Evolutionary conservation across 2,329 filamentous ascomycete genomes (phyloP).

Genomic region (Zarea fungicola): DNA sequence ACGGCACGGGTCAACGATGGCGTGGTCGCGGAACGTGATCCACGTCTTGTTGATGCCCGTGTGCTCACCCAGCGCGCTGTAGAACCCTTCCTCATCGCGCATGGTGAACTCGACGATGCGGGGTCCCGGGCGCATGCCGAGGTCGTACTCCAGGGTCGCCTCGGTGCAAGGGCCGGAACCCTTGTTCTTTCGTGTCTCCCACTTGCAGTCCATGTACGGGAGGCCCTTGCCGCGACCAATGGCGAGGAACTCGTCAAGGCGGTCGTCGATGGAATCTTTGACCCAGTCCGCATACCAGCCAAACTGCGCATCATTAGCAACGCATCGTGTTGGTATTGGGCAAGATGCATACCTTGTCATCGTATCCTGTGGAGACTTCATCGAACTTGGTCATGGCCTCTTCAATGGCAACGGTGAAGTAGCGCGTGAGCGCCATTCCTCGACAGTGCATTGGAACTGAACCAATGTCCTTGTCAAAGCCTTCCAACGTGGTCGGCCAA

Average conservation of each 20-base stretch:
- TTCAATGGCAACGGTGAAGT: not conserved
- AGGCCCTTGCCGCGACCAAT: not conserved
- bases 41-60: conserved; percentile 9
- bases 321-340: not conserved
- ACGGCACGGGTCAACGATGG: no score
- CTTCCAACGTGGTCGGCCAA: not conserved
- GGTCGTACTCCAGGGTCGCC: not conserved
- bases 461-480: not conserved
- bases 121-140: not conserved
- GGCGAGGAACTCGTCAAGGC: not conserved
- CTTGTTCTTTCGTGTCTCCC: not conserved
- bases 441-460: not conserved
- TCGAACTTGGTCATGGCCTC: not conserved
- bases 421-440: no score
- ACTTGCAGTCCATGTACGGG: not conserved
- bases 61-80: conserved; percentile 16
- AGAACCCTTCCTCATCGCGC: conserved; percentile 17
- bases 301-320: not conserved
- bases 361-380: not conserved
- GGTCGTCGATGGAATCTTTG: not conserved
- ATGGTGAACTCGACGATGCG: conserved; percentile 3
- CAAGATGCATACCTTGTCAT: not conserved
- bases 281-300: not conserved
- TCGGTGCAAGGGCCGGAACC: not conserved
- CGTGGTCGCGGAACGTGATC: conserved; percentile 16